Evolutionary conservation across 345 rosid species (phyloP), one percentile per base, ranked within the genome.

Genomic region (Capsella bursapastoris): DNA sequence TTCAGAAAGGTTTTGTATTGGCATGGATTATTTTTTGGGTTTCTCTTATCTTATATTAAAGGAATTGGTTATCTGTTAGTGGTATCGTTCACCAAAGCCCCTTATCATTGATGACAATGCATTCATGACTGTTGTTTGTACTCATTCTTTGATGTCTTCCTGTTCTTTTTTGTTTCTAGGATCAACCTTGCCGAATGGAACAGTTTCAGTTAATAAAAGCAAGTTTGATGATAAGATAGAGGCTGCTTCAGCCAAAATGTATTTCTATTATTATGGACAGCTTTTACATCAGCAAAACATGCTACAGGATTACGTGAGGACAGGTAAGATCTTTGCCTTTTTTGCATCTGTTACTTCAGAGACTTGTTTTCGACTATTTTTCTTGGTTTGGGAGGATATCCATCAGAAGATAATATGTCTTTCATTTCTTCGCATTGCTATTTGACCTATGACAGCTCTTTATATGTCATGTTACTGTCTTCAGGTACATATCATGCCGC

Each of bases 401-500:
- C 16, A 12, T 34, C 69, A 16, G 44, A 41, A 10, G 37, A 11
- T 6, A 22, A 32, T 5, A 14, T 5, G 9, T 53, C 22, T 73
- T 56, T 31, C 2, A 34, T 10, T 50, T 63, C 47, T 34, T 22
- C 18, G 8, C 64, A 14, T 1, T 2, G 4, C 11, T 64, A 14
- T n/a, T 15, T 47, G 65, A 57, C 66, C 1, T 0, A 57, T 0
- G 35, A 32, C 13, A 4, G 53, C 40, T 15, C 31, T 47, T 13
- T 68, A 37, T 70, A 59, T 18, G 2, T n/a, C 53, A 43, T 41
- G 49, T 66, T 57, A 7, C 53, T 66, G 71, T 64, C 65, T 71
- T 76, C 86, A 93, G 98, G 98, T 69, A 89, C 97, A 64, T 93
- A 93, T 81, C 86, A 89, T 85, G 96, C 97, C 75, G 96, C 98